Evolutionary conservation across 306 rosid genomes (phyloP), one percentile per base, ranked within the genome.

Genomic region (Astragalus glycyphyllos): DNA sequence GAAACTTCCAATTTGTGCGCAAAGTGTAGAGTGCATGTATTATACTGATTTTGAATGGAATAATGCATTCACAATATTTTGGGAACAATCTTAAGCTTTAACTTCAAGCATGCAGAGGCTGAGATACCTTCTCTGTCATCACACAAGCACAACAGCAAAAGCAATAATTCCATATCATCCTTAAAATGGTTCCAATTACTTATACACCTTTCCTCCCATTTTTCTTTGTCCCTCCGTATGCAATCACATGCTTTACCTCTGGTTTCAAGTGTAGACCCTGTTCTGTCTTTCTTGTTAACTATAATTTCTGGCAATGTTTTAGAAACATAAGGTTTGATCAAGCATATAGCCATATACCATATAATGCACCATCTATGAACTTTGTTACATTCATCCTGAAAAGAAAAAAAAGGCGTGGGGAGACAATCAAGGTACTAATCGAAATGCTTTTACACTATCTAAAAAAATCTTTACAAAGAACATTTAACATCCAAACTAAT

Each of bases 381-480:
- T 26, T 7, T 17, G 48, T 58, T 60, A 15, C 31, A 31, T 31
- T 73, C 23, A 38, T 37, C 70, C 65, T 13, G n/a, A n/a, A 58
- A 40, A 10, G n/a, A n/a, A n/a, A 4, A n/a, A 40, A 71, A 45
- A 35, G 40, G 67, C 20, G 48, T 15, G 46, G 20, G 48, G 49
- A 75, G 67, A 59, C 65, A 74, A 74, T 31, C 54, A 79, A 51
- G 78, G 58, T 59, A 82, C 81, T 69, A 26, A 73, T 66, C 59
- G 26, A 67, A 60, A 59, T 59, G 78, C 69, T 76, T 47, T 7
- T 15, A 63, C 50, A 54, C 77, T 68, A 69, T 69, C 66, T 72
- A 23, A 58, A 65, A 75, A 62, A 44, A 58, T 9, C 73, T 77
- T 78, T 87, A 84, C 87, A 80, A 69, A 77, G 59, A 72, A 54